phyloP scores from a whole-genome alignment of 345 rosid genomes.

The Turritis glabra region DNA sequence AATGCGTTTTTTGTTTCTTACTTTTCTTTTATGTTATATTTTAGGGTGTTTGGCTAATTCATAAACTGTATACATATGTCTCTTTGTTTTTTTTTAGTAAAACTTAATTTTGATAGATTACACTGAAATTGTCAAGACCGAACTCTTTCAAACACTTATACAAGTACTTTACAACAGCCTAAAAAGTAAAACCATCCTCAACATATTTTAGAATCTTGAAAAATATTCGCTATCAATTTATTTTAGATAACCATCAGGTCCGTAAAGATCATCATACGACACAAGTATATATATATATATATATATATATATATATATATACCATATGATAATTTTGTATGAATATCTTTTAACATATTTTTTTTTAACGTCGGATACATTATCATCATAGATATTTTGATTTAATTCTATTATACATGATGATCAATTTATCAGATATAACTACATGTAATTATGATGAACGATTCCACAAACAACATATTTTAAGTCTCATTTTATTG shows the following conservation, averaged over 20 bases:
- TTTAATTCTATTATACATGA: too few species aligned
- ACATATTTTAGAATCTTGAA: neutral
- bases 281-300: neutral
- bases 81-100: neutral
- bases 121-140: neutral
- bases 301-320: neutral
- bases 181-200: neutral
- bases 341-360: too few species aligned
- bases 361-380: too few species aligned
- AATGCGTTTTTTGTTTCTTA: neutral
- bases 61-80: neutral
- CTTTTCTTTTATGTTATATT: neutral
- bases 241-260: neutral
- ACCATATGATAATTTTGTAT: neutral
- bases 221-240: neutral
- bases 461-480: too few species aligned
- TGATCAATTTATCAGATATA: too few species aligned
- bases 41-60: neutral
- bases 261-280: neutral
- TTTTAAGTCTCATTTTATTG: too few species aligned
- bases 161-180: neutral
- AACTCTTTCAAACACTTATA: neutral
- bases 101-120: neutral
- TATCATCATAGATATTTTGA: too few species aligned
- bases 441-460: too few species aligned